A percentile compares a stretch with the other conserved stretches of the same genome.
These are phyloP conservation scores for Jamesozyma hellenica DNA, from an alignment of 805 yeast genomes.

Conservation along the genomic window DNA sequence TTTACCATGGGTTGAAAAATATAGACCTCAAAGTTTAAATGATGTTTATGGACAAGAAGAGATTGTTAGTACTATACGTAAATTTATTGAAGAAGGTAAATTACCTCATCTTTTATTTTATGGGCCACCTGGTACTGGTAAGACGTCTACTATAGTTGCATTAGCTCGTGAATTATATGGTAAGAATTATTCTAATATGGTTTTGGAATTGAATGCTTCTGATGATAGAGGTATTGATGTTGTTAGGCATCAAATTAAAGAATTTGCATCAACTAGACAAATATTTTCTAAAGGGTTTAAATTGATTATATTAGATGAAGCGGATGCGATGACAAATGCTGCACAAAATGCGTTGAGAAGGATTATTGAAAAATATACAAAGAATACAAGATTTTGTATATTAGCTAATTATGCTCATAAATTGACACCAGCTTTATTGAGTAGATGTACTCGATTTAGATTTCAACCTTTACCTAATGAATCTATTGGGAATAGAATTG, in stretches of 20 bases:
- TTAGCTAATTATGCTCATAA: conserved; percentile 94
- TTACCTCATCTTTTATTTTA: conserved; percentile 89
- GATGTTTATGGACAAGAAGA: conserved; percentile 90
- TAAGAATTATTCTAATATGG: conserved; percentile 72
- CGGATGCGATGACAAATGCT: conserved; percentile 85
- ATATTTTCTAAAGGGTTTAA: conserved; percentile 82
- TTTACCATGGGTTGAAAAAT: conserved; percentile 90
- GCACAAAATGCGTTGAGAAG: conserved; percentile 79
- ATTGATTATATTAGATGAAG: conserved; percentile 87
- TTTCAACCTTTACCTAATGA: conserved; percentile 68
- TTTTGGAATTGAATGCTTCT: conserved; percentile 87
- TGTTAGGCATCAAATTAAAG: conserved; percentile 94
- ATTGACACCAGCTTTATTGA: conserved; percentile 84
- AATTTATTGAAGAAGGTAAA: conserved; percentile 71
- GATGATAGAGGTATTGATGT: conserved; percentile 98
- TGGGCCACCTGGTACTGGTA: conserved; percentile 94
- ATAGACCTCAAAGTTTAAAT: conserved; percentile 73
- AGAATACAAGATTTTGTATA: conserved; percentile 90
- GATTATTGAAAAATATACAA: conserved; percentile 80
- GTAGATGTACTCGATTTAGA: conserved; percentile 91
- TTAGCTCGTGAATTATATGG: conserved; percentile 85
- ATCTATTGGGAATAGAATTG: conserved; percentile 60
- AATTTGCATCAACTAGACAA: conserved; percentile 91
- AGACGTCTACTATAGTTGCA: conserved; percentile 81
- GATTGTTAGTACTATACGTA: conserved; percentile 73